A percentile compares a stretch with the other conserved stretches of the same genome.
phyloP scores from a whole-genome alignment of 495 filamentous ascomycete species.

The Chaetomium tenue region DNA sequence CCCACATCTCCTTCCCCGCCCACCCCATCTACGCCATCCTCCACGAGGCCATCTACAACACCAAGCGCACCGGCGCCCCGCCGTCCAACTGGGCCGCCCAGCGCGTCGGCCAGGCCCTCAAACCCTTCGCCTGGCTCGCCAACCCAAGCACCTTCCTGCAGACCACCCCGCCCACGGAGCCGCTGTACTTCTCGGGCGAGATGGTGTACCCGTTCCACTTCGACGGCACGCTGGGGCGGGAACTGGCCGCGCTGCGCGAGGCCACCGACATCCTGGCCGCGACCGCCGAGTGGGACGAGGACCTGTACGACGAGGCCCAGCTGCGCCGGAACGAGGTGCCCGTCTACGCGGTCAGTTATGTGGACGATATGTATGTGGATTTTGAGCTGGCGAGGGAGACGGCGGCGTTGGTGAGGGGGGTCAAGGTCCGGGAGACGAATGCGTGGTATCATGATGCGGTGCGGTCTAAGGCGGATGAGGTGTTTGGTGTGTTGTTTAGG shows the following conservation, averaged over 20 bases:
- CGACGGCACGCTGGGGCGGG: slow-evolving; percentile 58
- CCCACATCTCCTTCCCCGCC: slow-evolving; percentile 63
- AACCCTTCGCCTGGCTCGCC: slow-evolving; percentile 47
- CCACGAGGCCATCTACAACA: slow-evolving; percentile 83
- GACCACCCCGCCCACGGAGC: slow-evolving; percentile 37
- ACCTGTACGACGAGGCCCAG: slow-evolving; percentile 71
- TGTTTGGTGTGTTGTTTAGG: slow-evolving; percentile 67
- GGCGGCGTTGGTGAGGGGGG: slow-evolving; percentile 69
- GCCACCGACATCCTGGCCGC: slow-evolving; percentile 70
- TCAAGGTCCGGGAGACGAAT: slow-evolving; percentile 82
- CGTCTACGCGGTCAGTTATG: slow-evolving; percentile 79
- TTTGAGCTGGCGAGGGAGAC: slow-evolving; percentile 69
- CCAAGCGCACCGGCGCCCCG: slow-evolving; percentile 36
- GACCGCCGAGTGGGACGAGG: slow-evolving; percentile 61
- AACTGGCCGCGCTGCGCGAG: slow-evolving; percentile 61
- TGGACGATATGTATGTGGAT: slow-evolving; percentile 96
- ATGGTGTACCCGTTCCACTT: slow-evolving; percentile 88
- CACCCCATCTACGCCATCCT: slow-evolving; percentile 79
- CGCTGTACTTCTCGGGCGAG: slow-evolving; percentile 84
- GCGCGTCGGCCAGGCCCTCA: slow-evolving; percentile 39
- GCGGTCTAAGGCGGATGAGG: slow-evolving; percentile 66
- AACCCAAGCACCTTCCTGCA: slow-evolving; percentile 26
- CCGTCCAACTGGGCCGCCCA: slow-evolving; percentile 52
- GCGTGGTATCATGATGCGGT: slow-evolving; percentile 82
- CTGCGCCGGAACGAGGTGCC: slow-evolving; percentile 78